Evolutionary conservation across 345 rosid genomes (phyloP), one percentile per base, ranked within the genome.

Genomic region (Brassica juncea): DNA sequence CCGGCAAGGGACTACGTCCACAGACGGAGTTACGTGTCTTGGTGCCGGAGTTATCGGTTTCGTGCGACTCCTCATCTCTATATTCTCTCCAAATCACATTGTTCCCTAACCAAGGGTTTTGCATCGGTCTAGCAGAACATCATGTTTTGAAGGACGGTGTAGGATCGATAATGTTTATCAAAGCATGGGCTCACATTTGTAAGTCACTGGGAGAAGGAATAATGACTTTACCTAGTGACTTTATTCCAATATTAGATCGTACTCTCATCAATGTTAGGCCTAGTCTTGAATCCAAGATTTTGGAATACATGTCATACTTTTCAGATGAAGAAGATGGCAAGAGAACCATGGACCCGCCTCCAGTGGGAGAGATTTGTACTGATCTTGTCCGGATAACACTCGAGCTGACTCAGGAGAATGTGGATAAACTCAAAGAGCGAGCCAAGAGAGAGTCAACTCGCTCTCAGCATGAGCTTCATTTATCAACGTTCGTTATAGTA

Each of bases 401-500:
- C 5, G 55, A 47, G 54, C 31, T 85, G 34, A 74, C 71, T 16
- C 47, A 11, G 0, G 73, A 68, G 25, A 76, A 83, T 8, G 39
- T 87, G 0, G 52, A 63, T 39, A 77, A 78, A 23, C 60, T 84
- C 8, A 75, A 62, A 21, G 72, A 73, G 12, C 69, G 32, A 60
- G 78, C 42, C 58, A 66, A 25, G n/a, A 14, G 39, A 30, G 72
- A 66, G 12, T 66, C 72, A 35, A 28, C 65, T 72, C 15, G 31
- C 7, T 30, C 66, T 62, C 21, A 6, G 11, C 4, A 11, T 59
- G 52, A 68, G 5, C 72, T 74, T 15, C 84, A 75, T 8, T 73
- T 87, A 62, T 82, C 90, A 2, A 76, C 78, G 7, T 84, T 85
- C 4, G 83, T 81, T 1, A n/a, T 85, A 4, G 34, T 81, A 0